Conservation (phyloP, 1,284 basidiomycete genomes). For the Ceratobasidium sp. region DNA sequence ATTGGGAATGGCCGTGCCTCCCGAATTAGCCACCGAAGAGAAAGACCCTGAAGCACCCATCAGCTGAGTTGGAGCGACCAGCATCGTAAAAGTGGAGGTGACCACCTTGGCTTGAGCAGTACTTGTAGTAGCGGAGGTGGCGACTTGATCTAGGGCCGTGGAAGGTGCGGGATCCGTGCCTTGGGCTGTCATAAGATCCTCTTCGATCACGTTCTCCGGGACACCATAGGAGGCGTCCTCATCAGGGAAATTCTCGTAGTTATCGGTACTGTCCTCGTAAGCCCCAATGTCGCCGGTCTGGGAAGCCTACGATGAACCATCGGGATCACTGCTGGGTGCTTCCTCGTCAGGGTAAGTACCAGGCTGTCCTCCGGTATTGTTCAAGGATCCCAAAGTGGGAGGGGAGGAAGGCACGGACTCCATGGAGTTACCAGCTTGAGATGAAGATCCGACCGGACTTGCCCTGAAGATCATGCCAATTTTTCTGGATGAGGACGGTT, state of each 20-base stretch:
- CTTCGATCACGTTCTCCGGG: no score
- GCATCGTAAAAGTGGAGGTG: conserved; percentile 24
- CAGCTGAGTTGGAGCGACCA: background rate
- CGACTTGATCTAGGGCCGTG: background rate
- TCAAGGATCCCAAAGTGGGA: background rate
- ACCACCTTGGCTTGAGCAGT: background rate
- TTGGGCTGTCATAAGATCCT: no score
- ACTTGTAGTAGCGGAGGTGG: background rate
- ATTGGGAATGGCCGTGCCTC: no score
- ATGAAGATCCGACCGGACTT: background rate
- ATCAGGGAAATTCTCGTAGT: background rate
- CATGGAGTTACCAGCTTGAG: background rate
- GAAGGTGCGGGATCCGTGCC: background rate
- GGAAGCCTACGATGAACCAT: background rate
- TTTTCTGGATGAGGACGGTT: background rate
- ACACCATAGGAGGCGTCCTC: background rate
- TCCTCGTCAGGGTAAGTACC: background rate
- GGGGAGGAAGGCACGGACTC: background rate
- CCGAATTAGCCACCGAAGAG: background rate
- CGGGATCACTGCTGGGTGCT: background rate
- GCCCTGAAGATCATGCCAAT: conserved; percentile 22
- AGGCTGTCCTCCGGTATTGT: background rate
- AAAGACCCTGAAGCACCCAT: background rate
- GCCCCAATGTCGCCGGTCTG: background rate
- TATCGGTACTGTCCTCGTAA: background rate